These are phyloP conservation scores for Dioszegia aurantiaca DNA, from an alignment of 768 basidiomycete genomes.

Conservation along the genomic window DNA sequence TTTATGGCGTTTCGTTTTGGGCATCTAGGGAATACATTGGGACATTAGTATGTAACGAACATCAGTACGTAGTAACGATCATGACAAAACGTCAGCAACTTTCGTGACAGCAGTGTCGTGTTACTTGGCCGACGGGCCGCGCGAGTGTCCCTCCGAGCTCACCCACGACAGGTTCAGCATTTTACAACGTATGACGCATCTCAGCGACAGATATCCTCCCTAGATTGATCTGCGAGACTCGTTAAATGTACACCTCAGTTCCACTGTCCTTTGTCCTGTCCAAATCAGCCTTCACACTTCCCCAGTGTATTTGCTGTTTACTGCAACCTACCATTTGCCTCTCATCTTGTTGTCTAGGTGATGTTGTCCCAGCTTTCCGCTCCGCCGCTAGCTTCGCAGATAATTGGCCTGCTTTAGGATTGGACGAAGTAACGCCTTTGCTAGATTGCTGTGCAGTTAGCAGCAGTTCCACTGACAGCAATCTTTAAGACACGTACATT, in stretches of 20 bases:
- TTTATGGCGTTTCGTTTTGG: no score
- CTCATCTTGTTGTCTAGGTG: slow-evolving; percentile 21
- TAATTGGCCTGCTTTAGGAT: slow-evolving; percentile 47
- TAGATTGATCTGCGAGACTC: no score
- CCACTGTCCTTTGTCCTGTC: slow-evolving; percentile 22
- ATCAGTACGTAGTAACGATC: background rate
- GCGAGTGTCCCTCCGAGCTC: no score
- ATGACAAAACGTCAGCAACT: no score
- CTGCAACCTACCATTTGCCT: slow-evolving; percentile 50
- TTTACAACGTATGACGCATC: no score
- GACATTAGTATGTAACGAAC: no score
- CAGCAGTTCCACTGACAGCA: background rate
- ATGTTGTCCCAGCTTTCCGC: slow-evolving; percentile 21
- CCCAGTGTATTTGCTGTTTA: no score
- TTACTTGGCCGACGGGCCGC: no score
- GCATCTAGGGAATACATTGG: no score
- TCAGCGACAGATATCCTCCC: no score
- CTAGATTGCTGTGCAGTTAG: slow-evolving; percentile 22
- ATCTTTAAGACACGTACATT: slow-evolving; percentile 38
- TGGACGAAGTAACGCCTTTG: slow-evolving; percentile 41
- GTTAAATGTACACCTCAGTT: slow-evolving; percentile 12
- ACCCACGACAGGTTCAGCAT: no score
- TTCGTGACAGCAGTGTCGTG: no score
- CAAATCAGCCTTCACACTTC: background rate
- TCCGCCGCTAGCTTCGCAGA: slow-evolving; percentile 46